Evolutionary conservation across 768 basidiomycete species (phyloP).

Genomic region (Termitomyces sp.): DNA sequence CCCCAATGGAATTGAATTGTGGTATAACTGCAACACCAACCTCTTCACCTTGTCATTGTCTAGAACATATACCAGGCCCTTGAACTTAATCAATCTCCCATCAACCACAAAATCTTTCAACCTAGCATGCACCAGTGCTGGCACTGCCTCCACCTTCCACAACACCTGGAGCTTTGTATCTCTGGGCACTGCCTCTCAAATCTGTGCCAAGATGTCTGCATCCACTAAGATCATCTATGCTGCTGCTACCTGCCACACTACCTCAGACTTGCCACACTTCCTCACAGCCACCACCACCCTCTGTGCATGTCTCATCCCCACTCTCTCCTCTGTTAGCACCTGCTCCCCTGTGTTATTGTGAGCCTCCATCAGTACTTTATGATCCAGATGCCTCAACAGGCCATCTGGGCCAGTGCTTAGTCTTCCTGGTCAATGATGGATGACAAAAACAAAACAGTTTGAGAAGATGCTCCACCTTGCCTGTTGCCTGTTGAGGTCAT

Average conservation of each 20-base stretch:
- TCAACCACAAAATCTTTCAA: conserved; percentile 5
- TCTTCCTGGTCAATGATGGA: conserved; percentile 23
- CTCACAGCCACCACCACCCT: conserved; percentile 30
- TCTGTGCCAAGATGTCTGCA: neutral
- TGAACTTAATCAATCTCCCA: conserved; percentile 10
- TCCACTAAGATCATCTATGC: neutral
- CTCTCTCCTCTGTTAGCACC: too few species aligned
- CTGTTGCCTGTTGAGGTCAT: neutral
- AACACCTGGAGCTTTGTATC: too few species aligned
- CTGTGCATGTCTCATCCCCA: neutral
- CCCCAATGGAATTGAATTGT: conserved; percentile 12
- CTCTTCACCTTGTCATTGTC: neutral
- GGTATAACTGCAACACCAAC: conserved; percentile 26
- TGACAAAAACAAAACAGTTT: conserved; percentile 14
- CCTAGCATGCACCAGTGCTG: neutral
- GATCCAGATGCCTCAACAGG: neutral
- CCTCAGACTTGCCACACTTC: conserved; percentile 10
- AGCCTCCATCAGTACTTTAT: neutral
- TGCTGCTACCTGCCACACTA: neutral
- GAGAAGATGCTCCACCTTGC: too few species aligned
- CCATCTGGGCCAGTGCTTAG: neutral
- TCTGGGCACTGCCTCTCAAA: too few species aligned
- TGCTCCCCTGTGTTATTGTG: too few species aligned
- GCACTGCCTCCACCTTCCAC: too few species aligned
- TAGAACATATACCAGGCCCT: neutral